These are phyloP conservation scores for Fusarium sp. DNA, from an alignment of 2,329 filamentous ascomycete species.

Conservation along the genomic window DNA sequence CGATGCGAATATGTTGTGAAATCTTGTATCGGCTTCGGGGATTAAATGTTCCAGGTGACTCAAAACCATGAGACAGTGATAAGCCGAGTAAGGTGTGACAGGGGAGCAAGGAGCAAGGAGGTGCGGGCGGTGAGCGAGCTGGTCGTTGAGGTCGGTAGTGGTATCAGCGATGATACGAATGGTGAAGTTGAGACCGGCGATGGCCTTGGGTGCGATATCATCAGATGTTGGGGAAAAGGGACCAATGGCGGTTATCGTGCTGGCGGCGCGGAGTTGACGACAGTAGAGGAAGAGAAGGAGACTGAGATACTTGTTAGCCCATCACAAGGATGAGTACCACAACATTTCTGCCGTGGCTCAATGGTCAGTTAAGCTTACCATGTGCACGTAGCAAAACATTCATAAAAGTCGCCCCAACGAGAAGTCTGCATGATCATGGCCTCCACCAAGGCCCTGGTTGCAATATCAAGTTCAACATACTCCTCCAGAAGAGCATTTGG, in stretches of 20 bases:
- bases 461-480: constrained; percentile 50
- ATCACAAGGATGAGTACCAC: not conserved
- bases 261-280: constrained; percentile 47
- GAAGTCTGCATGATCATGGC: constrained; percentile 50
- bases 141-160: constrained; percentile 50
- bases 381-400: constrained; percentile 51
- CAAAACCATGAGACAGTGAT: constrained; percentile 50
- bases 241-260: constrained; percentile 34
- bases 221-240: constrained; percentile 37
- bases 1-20: constrained; percentile 50
- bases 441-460: constrained; percentile 48
- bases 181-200: constrained; percentile 53
- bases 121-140: constrained; percentile 48
- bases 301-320: constrained; percentile 32
- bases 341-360: not conserved
- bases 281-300: constrained; percentile 52
- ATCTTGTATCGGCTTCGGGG: constrained; percentile 47
- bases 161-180: constrained; percentile 52
- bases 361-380: constrained; percentile 42
- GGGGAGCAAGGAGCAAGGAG: constrained; percentile 50
- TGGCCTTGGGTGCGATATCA: constrained; percentile 50
- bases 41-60: constrained; percentile 51
- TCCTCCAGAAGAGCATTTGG: constrained; percentile 40
- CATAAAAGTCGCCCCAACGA: constrained; percentile 51
- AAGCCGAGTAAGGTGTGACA: constrained; percentile 50